These are phyloP conservation scores for Crithidia bombi DNA, from an alignment of 208 protist species.

Conservation along the genomic window DNA sequence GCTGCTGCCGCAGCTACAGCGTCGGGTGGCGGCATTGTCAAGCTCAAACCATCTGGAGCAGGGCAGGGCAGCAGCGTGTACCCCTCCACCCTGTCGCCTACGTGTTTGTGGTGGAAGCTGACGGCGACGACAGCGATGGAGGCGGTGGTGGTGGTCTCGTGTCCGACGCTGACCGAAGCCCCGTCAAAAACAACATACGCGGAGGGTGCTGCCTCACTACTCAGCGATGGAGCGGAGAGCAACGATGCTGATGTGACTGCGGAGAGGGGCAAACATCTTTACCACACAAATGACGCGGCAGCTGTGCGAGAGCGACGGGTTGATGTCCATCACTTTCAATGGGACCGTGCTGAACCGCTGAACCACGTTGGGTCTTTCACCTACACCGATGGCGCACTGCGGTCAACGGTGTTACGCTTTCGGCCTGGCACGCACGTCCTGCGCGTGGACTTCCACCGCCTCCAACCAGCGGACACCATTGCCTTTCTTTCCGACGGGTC, in stretches of 20 bases:
- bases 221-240: background rate
- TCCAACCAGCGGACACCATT: constrained; percentile 48
- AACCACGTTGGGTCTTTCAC: constrained; percentile 37
- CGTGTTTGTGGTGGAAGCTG: constrained; percentile 36
- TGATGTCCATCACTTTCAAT: constrained; percentile 61
- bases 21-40: background rate
- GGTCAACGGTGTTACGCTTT: constrained; percentile 43
- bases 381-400: constrained; percentile 53
- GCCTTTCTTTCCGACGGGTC: constrained; percentile 52
- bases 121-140: constrained; percentile 21
- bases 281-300: background rate
- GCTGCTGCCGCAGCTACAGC: background rate
- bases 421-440: constrained; percentile 65
- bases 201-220: background rate
- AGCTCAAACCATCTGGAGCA: background rate
- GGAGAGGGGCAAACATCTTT: background rate
- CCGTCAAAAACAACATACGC: background rate
- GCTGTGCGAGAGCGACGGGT: constrained; percentile 35
- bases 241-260: background rate
- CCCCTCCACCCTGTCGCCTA: background rate
- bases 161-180: constrained; percentile 17
- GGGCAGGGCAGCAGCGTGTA: background rate
- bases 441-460: constrained; percentile 53
- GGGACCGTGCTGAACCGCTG: constrained; percentile 70
- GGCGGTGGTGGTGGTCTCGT: constrained; percentile 31